These are phyloP conservation scores for Stephania japonica DNA, from an alignment of 164 flowering plant genomes.

Conservation along the genomic window DNA sequence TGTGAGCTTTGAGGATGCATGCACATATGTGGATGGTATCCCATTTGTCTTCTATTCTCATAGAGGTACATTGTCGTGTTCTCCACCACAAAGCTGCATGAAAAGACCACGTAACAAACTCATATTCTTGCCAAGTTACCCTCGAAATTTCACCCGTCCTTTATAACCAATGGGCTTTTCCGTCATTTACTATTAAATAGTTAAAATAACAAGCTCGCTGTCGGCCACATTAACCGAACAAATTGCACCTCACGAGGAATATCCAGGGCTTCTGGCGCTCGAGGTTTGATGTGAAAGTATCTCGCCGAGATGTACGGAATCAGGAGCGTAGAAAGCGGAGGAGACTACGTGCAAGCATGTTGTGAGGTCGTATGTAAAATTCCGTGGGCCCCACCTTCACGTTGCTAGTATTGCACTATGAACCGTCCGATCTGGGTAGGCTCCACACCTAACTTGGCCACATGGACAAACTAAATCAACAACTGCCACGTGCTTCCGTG, in stretches of 20 bases:
- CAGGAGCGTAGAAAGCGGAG: slow-evolving; percentile 1
- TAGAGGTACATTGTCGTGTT: background rate
- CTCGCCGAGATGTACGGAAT: background rate
- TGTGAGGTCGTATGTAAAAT: background rate
- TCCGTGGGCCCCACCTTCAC: background rate
- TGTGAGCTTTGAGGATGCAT: background rate
- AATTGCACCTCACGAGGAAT: background rate
- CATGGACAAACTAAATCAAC: background rate
- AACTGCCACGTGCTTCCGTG: background rate
- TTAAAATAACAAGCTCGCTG: background rate
- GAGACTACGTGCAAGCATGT: background rate
- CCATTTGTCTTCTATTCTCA: background rate
- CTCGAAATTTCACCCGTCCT: background rate
- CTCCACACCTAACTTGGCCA: background rate
- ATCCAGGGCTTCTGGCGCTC: background rate
- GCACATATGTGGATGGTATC: background rate
- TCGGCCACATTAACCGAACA: background rate
- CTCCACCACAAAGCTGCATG: background rate
- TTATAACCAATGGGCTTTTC: background rate
- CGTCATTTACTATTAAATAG: background rate
- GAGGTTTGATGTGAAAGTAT: background rate
- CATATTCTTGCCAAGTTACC: background rate
- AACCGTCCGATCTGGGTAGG: background rate
- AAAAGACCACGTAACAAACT: background rate
- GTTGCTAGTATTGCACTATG: background rate